phyloP scores from a whole-genome alignment of 2,329 filamentous ascomycete species.

The Aspergillus vadensis region DNA sequence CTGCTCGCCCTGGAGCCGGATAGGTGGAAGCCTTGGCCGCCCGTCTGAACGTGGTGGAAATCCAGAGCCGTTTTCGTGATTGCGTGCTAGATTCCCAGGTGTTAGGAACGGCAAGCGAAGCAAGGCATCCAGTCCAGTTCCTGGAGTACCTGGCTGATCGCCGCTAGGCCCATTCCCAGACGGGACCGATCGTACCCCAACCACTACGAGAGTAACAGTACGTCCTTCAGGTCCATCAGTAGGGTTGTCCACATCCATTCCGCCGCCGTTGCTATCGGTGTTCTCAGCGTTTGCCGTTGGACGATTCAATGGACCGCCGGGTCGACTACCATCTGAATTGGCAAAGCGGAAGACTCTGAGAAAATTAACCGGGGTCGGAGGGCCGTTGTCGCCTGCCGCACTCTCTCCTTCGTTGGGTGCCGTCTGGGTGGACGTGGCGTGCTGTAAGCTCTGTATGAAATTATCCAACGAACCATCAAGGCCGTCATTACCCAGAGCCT shows the following conservation, averaged over 20 bases:
- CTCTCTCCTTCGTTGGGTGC: constrained; percentile 38
- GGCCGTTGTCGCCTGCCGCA: constrained; percentile 41
- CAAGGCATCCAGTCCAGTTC: constrained; percentile 47
- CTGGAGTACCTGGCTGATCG: constrained; percentile 48
- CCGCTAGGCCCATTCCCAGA: constrained; percentile 50
- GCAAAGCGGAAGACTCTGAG: constrained; percentile 70
- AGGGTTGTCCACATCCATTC: constrained; percentile 44
- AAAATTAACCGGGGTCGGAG: constrained; percentile 63
- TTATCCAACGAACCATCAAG: constrained; percentile 65
- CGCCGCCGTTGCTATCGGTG: constrained; percentile 29
- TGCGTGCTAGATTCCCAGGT: constrained; percentile 45
- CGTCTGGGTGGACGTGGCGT: constrained; percentile 60
- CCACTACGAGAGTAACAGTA: constrained; percentile 69
- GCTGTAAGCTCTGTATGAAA: constrained; percentile 64
- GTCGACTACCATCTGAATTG: constrained; percentile 47
- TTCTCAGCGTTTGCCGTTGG: constrained; percentile 30
- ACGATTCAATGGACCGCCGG: constrained; percentile 24
- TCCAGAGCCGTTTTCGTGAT: constrained; percentile 50
- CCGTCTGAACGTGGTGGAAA: constrained; percentile 57
- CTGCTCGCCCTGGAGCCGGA: constrained; percentile 56
- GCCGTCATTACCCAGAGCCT: constrained; percentile 56
- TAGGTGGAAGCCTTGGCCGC: constrained; percentile 56
- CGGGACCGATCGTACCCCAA: constrained; percentile 67
- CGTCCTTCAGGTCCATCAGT: constrained; percentile 53
- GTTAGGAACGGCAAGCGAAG: constrained; percentile 49